Percentiles rank a stretch among this genome's conserved stretches.
These are phyloP conservation scores for Porphyra umbilicalis DNA, from an alignment of 31 red algal species.

Conservation along the genomic window DNA sequence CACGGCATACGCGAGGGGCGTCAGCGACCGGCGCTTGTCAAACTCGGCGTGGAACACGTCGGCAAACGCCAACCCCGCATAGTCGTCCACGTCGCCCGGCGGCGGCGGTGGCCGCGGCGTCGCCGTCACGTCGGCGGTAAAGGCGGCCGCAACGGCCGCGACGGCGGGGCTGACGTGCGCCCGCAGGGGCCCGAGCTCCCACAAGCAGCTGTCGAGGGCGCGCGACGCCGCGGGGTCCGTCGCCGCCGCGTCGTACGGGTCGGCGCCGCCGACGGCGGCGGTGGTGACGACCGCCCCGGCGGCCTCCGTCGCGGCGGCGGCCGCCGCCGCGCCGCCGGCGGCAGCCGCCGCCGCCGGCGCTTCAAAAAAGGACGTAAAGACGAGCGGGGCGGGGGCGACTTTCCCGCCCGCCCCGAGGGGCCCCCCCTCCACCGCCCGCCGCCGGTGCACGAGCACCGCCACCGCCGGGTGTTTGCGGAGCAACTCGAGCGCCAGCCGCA, in stretches of 20 bases:
- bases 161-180: slow-evolving; percentile 51
- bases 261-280: slow-evolving; percentile 1
- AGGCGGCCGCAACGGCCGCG: slow-evolving; percentile 30
- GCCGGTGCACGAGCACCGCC: slow-evolving; percentile 42
- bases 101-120: slow-evolving; percentile 8
- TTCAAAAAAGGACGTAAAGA: slow-evolving; percentile 32
- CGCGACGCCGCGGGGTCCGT: slow-evolving; percentile 25
- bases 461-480: slow-evolving; percentile 55
- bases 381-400: background rate
- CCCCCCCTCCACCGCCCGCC: background rate
- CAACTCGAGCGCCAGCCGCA: slow-evolving; percentile 57
- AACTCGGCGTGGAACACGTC: slow-evolving; percentile 57
- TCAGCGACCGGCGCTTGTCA: slow-evolving; percentile 22
- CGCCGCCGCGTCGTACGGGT: slow-evolving; percentile 51
- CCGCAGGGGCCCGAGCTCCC: slow-evolving; percentile 48
- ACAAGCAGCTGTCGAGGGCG: slow-evolving; percentile 52
- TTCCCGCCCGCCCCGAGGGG: background rate
- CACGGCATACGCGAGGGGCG: slow-evolving; percentile 39
- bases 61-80: slow-evolving; percentile 20
- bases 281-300: background rate
- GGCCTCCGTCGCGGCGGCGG: background rate
- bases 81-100: slow-evolving; percentile 38
- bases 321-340: background rate
- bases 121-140: slow-evolving; percentile 32
- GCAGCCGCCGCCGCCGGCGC: background rate